A percentile compares a stretch with the other conserved stretches of the same genome.
Conservation (phyloP, 139 green algal species). For the Picochlorum costavermella region DNA sequence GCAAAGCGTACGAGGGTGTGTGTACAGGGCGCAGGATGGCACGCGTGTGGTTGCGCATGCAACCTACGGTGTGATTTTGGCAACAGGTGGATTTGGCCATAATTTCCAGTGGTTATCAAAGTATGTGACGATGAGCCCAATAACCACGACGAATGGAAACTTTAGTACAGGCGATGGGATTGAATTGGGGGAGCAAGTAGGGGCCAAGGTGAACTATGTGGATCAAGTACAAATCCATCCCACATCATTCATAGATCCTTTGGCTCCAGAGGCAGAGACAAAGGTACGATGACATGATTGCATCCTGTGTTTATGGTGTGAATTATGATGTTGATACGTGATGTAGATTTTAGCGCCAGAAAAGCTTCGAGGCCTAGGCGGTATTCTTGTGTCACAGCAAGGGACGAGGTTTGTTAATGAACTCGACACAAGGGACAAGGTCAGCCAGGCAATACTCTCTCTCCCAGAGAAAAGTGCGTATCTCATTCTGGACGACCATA, state of each 20-base stretch:
- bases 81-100: slow-evolving; percentile 59
- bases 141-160: slow-evolving; percentile 65
- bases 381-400: slow-evolving; percentile 46
- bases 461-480: slow-evolving; percentile 20
- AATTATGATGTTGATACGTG: slow-evolving; percentile 8
- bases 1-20: background rate
- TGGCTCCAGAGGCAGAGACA: slow-evolving; percentile 27
- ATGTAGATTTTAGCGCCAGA: slow-evolving; percentile 57
- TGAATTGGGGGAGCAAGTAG: slow-evolving; percentile 9
- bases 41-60: slow-evolving; percentile 11
- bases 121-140: slow-evolving; percentile 22
- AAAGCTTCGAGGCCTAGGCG: slow-evolving; percentile 61
- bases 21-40: background rate
- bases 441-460: slow-evolving; percentile 38
- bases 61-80: slow-evolving; percentile 45
- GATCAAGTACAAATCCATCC: slow-evolving; percentile 70
- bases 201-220: slow-evolving; percentile 38
- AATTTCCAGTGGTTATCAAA: slow-evolving; percentile 39
- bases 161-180: slow-evolving; percentile 58
- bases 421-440: slow-evolving; percentile 49
- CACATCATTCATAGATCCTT: slow-evolving; percentile 62
- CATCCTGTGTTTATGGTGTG: background rate
- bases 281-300: slow-evolving; percentile 10
- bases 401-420: slow-evolving; percentile 69
- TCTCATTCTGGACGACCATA: slow-evolving; percentile 40